Evolutionary conservation across 2,329 filamentous ascomycete species (phyloP).

Genomic region (Trichoderma sp.): DNA sequence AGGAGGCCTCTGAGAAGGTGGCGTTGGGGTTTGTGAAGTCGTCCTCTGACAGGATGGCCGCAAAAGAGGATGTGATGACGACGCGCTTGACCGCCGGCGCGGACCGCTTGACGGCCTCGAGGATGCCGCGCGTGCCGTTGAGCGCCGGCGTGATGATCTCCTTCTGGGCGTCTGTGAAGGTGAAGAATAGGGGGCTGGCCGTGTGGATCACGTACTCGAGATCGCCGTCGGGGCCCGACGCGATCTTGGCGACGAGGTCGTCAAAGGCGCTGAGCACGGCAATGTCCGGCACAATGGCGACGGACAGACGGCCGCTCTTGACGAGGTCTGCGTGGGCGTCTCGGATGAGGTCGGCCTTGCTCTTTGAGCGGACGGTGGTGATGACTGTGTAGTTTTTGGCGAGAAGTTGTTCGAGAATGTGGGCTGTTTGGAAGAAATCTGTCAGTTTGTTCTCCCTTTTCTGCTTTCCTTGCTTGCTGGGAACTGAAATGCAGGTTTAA

Average conservation of each 20-base stretch:
- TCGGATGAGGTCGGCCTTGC: constrained; percentile 55
- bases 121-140: constrained; percentile 66
- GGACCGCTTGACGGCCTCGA: constrained; percentile 65
- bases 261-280: constrained; percentile 74
- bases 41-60: constrained; percentile 49
- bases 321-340: constrained; percentile 46
- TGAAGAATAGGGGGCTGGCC: constrained; percentile 61
- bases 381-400: constrained; percentile 53
- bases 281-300: constrained; percentile 74
- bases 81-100: constrained; percentile 68
- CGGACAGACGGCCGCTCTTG: constrained; percentile 47
- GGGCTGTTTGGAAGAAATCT: constrained; percentile 40
- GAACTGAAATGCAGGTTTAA: not conserved
- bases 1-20: constrained; percentile 51
- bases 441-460: not conserved
- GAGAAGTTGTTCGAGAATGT: constrained; percentile 57
- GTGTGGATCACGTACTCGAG: constrained; percentile 62
- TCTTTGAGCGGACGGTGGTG: constrained; percentile 57
- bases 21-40: constrained; percentile 42
- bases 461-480: not conserved
- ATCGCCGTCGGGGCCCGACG: constrained; percentile 43
- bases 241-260: constrained; percentile 50
- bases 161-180: constrained; percentile 51
- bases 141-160: constrained; percentile 62
- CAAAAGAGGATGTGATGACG: constrained; percentile 61